Evolutionary conservation across 2,329 filamentous ascomycete genomes (phyloP).

Genomic region (Raffaelea arxii): DNA sequence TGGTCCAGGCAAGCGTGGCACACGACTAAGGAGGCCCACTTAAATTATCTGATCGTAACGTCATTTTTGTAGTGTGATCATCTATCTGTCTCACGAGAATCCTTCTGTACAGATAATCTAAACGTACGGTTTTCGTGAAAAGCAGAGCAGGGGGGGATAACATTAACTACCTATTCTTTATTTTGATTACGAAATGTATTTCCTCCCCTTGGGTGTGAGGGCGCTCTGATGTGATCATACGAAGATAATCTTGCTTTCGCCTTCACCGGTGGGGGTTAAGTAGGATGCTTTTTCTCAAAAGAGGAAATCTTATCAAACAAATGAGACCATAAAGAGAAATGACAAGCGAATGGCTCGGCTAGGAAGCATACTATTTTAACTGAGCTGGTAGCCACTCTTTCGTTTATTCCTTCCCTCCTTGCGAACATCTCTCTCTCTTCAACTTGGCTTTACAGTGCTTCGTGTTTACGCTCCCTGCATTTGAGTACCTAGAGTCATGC

Average conservation of each 20-base stretch:
- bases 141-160: not conserved
- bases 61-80: not conserved
- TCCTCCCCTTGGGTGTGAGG: too few species aligned
- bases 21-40: not conserved
- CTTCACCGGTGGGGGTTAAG: not conserved
- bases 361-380: too few species aligned
- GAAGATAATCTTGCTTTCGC: not conserved
- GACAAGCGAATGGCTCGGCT: too few species aligned
- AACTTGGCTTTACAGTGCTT: too few species aligned
- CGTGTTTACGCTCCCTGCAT: too few species aligned
- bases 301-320: not conserved
- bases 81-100: not conserved
- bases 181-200: not conserved
- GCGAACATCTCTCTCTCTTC: not conserved
- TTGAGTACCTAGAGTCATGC: not conserved
- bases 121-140: not conserved
- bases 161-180: not conserved
- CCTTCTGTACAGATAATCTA: not conserved
- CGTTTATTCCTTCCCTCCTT: not conserved
- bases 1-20: too few species aligned
- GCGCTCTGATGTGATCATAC: not conserved
- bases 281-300: not conserved
- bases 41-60: not conserved
- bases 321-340: not conserved
- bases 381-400: too few species aligned